Percentiles rank a stretch among this genome's conserved stretches.
phyloP scores from a whole-genome alignment of 202 grass and related monocot genomes.

The Zoysia matrella region DNA sequence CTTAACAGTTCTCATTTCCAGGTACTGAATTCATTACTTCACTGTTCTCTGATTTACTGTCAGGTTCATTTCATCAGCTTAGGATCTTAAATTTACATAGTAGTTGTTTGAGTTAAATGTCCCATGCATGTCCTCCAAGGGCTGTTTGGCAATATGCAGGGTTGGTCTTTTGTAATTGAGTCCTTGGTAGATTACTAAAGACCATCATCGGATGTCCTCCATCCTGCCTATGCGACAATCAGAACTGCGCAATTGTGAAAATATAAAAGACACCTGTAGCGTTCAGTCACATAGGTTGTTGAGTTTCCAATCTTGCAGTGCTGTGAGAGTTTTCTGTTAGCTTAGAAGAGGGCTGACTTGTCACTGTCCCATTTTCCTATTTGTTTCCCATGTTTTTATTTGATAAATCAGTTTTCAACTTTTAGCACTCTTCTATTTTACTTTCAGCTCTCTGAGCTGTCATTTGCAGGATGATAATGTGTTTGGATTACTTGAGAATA shows the following conservation, averaged over 20 bases:
- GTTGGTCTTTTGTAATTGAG: constrained; percentile 7
- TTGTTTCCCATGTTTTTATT: neutral
- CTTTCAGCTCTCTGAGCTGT: neutral
- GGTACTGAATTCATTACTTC: constrained; percentile 47
- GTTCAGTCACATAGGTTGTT: neutral
- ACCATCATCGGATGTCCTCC: neutral
- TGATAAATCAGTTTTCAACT: neutral
- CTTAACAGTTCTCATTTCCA: constrained; percentile 92
- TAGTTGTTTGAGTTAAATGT: neutral
- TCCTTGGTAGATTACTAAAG: neutral
- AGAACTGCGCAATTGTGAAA: neutral
- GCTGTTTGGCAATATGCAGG: neutral
- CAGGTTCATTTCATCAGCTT: constrained; percentile 9
- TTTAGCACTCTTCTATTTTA: neutral
- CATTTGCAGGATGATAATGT: constrained; percentile 12
- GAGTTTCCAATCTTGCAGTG: neutral
- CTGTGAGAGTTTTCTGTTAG: constrained; percentile 5
- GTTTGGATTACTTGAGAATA: neutral
- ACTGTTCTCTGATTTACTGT: constrained; percentile 5
- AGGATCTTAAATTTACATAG: neutral
- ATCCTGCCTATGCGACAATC: neutral
- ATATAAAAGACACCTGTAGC: neutral
- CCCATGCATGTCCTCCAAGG: neutral
- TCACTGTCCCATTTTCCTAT: neutral
- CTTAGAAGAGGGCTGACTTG: constrained; percentile 11